Evolutionary conservation across 495 filamentous ascomycete species (phyloP), one percentile per base, ranked within the genome.

Genomic region (Cenococcum geophilum): DNA sequence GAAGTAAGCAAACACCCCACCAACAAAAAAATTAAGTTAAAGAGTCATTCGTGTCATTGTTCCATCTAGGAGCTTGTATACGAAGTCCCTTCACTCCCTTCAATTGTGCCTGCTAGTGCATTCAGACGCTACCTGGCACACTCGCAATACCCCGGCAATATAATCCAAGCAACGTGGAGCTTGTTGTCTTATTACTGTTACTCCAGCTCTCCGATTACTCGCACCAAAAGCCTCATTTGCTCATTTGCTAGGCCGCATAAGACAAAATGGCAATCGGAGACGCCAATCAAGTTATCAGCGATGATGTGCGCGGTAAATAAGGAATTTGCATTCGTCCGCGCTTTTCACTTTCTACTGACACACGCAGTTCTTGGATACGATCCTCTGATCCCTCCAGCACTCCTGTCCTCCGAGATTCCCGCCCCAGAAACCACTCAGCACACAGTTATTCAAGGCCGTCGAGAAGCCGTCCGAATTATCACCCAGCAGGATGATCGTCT

Each of bases 381-480:
- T 73, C 90, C 93, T 69, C 80, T 98, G 63, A 92, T 97, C 68
- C 86, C 91, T 34, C 93, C 93, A 18, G 83, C 88, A 62, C 83
- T 95, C 67, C 86, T 98, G 67, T 85, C 91, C 71, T 82, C 86
- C 45, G 93, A 98, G 74, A 83, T 97, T 71, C 91, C 93, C 56
- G 84, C 88, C 21, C 71, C 75, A 11, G 18, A 27, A 14, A 43
- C 57, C 55, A 69, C 76, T 25, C 65, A 70, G 51, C 58, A 86
- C 59, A 86, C 91, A 1, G 92, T 97, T 52, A 77, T 96, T 52
- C 77, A 83, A 67, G 93, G 91, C 64, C 89, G 93, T 58, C 82
- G 81, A 65, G 89, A 95, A 69, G 87, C 91, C 62, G 80, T 91
- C 58, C 78, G 84, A 52, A 87, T 97, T 71, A 89, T 97, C 61